phyloP scores from a whole-genome alignment of 2,329 filamentous ascomycete genomes.

The Penicillium sp. region DNA sequence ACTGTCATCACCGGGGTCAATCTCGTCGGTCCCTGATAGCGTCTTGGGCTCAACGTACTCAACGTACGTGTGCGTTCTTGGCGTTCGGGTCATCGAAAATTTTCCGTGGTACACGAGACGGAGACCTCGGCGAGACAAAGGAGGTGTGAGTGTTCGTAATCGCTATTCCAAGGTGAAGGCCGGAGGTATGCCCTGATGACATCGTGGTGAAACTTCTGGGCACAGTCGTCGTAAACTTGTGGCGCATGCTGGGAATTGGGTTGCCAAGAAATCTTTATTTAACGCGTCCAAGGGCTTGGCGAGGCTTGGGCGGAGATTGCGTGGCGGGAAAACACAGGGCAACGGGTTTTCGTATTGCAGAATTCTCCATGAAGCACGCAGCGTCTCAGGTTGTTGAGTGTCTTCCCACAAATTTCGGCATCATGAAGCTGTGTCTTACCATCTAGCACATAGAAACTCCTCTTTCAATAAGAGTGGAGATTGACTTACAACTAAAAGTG shows the following conservation, averaged over 20 bases:
- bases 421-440: too few species aligned
- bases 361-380: background rate
- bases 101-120: background rate
- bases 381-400: too few species aligned
- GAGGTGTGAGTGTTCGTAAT: background rate
- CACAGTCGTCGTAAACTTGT: background rate
- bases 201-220: background rate
- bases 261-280: background rate
- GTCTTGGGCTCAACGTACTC: background rate
- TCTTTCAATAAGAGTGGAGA: background rate
- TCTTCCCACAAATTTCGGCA: too few species aligned
- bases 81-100: background rate
- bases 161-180: background rate
- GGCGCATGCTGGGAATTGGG: background rate
- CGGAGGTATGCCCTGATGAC: background rate
- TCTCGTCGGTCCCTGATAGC: background rate
- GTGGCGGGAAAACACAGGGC: background rate
- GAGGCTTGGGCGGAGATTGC: background rate
- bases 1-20: background rate
- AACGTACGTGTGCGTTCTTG: conserved; percentile 2
- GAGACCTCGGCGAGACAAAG: background rate
- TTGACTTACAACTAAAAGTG: background rate
- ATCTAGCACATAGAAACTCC: too few species aligned
- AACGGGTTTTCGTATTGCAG: background rate
- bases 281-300: background rate